These are phyloP conservation scores for Hexamita inflata DNA, from an alignment of 208 protist species.

Conservation along the genomic window DNA sequence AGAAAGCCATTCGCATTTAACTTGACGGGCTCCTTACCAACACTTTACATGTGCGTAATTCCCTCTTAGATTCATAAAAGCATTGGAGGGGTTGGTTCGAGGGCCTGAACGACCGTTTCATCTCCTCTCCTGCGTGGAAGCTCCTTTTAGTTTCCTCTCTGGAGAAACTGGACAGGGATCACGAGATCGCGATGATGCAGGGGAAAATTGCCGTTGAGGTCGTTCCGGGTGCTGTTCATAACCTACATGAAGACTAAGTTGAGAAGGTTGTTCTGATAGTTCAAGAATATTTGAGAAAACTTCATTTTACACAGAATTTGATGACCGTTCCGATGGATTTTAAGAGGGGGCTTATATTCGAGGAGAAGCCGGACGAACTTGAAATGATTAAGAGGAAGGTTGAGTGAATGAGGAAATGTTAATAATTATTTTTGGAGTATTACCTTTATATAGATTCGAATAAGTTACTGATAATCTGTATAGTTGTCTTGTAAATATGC, in stretches of 20 bases:
- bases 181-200: conserved; percentile 8
- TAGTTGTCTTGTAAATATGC: too few relatives aligned
- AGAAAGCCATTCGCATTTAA: background rate
- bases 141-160: background rate
- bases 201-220: background rate
- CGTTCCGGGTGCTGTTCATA: background rate
- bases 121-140: background rate
- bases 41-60: background rate
- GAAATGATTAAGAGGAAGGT: too few relatives aligned
- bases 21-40: background rate
- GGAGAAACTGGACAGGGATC: conserved; percentile 22
- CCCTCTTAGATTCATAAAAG: background rate
- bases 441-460: too few relatives aligned
- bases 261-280: background rate
- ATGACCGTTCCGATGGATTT: background rate
- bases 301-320: background rate
- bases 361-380: too few relatives aligned
- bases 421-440: too few relatives aligned
- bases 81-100: conserved; percentile 15
- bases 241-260: conserved; percentile 7
- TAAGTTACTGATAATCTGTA: too few relatives aligned
- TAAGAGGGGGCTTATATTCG: too few relatives aligned
- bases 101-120: background rate
- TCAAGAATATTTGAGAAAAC: background rate
- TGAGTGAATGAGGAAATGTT: too few relatives aligned